Base-by-base conservation (phyloP, 495 filamentous ascomycete species). In the Oleoguttula mirabilis region DNA sequence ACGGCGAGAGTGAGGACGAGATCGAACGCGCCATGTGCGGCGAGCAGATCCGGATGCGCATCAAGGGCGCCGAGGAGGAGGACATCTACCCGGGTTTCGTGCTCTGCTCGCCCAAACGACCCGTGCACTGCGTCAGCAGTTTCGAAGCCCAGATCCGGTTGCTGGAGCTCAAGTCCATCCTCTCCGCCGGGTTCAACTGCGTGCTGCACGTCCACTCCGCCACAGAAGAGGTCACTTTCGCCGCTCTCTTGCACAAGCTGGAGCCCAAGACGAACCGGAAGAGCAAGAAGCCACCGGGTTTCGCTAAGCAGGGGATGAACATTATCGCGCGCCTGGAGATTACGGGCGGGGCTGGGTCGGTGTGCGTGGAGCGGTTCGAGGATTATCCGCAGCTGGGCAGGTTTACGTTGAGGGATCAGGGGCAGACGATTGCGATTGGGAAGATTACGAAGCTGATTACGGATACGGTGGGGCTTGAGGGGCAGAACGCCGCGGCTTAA, bases 61-160 rank as follows among this genome's bases (percentile, higher is more conserved):
- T 96, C 44, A 78, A 88, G 42, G 90, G 92, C 50, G 79, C 92
- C 23, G 90, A 99, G 65, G 90, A 99, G 66, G 90, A 99, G 66
- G 90, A 96, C 49, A 83, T 99, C 54, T 66, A 86, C 44, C 87
- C 88, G n/a, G 90, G 90, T 20, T 99, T 94, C 64, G 90, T 98
- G 23, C 75, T 98, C 12, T 94, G 90, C 67, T 88, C 84, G 15
- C 78, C 82, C 11, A 88, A 87, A 66, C 80, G 88, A 43, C 77
- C 85, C 6, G 92, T 96, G 3, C 81, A 96, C 61, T 88, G 81
- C 55, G 92, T 99, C 15, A 63, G 70, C 25, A 67, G 80, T 22
- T 99, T 99, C 50, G 90, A 99, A 64, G 90, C 90, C 6, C 93
- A 99, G 66, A 94, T 99, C 54, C 75, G 82, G 36, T 80, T 96